Evolutionary conservation across 2,329 filamentous ascomycete species (phyloP).

Genomic region (Rugonectria rugulosa): DNA sequence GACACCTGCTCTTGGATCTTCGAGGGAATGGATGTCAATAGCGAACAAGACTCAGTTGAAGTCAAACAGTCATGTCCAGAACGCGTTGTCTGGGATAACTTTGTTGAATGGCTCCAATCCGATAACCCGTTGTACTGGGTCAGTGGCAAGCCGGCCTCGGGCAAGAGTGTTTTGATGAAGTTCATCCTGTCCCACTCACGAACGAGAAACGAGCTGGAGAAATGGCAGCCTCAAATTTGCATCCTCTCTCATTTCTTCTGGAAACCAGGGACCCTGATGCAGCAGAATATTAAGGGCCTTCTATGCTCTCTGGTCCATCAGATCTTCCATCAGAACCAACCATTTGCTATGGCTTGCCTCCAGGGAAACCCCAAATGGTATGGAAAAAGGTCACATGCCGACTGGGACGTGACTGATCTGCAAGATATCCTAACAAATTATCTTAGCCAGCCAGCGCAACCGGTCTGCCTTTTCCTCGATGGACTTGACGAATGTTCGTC

Average conservation of each 20-base stretch:
- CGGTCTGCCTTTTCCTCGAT: slow-evolving; percentile 29
- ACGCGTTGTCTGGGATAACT: background rate
- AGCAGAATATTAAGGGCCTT: slow-evolving; percentile 35
- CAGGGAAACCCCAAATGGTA: background rate
- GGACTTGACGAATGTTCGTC: slow-evolving; percentile 24
- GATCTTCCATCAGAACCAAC: background rate
- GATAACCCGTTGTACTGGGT: background rate
- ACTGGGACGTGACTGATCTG: slow-evolving; percentile 23
- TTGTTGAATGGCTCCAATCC: background rate
- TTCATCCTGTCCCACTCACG: slow-evolving; percentile 30
- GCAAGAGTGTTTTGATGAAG: slow-evolving; percentile 45
- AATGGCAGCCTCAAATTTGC: slow-evolving; percentile 26
- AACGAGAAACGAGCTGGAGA: slow-evolving; percentile 23
- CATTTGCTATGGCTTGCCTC: background rate
- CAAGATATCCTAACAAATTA: background rate
- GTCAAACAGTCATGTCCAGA: too few relatives aligned
- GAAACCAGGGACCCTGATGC: slow-evolving; percentile 36
- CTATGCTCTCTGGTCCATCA: slow-evolving; percentile 1
- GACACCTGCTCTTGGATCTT: background rate
- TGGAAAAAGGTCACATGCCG: background rate
- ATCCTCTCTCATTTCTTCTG: slow-evolving; percentile 42
- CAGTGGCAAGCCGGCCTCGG: slow-evolving; percentile 10
- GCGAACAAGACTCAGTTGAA: background rate
- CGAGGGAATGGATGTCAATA: background rate
- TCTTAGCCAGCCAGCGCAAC: background rate